phyloP scores from a whole-genome alignment of 441 rosid genomes.

The Croton setiger region DNA sequence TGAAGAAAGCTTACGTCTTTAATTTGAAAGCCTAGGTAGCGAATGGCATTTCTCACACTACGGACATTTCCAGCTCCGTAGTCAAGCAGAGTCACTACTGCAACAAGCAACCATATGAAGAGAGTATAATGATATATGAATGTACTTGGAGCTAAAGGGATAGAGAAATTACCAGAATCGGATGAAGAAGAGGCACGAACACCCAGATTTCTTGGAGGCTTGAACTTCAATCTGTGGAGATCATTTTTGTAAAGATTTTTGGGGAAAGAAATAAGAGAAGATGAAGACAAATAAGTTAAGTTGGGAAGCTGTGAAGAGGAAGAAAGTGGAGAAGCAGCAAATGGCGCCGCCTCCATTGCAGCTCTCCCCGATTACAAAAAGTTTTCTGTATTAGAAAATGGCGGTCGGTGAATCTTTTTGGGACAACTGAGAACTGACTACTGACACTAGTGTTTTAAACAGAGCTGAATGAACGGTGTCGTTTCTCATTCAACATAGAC shows the following conservation, averaged over 20 bases:
- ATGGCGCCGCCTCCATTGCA: constrained; percentile 15
- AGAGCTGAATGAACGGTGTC: too few relatives aligned
- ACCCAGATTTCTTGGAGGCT: constrained; percentile 12
- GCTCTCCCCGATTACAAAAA: constrained; percentile 9
- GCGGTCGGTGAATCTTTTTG: too few relatives aligned
- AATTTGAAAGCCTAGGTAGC: constrained; percentile 66
- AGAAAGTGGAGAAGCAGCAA: constrained; percentile 4
- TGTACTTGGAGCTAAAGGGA: not conserved
- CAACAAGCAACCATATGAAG: not conserved
- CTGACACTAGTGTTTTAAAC: too few relatives aligned
- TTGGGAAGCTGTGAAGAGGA: not conserved
- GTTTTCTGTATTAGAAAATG: too few relatives aligned
- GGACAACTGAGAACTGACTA: too few relatives aligned
- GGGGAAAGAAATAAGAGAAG: constrained; percentile 14
- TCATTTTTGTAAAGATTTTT: constrained; percentile 1
- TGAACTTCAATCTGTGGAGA: not conserved
- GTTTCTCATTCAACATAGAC: too few relatives aligned
- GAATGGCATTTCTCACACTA: constrained; percentile 84
- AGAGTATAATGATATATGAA: not conserved
- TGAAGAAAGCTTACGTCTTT: constrained; percentile 51
- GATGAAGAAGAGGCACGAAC: constrained; percentile 19
- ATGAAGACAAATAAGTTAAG: not conserved
- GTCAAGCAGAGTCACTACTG: constrained; percentile 85
- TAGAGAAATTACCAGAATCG: constrained; percentile 11
- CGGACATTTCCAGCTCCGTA: constrained; percentile 97